Evolutionary conservation across 1,284 basidiomycete genomes (phyloP).

Genomic region (Apiotrichum porosum): DNA sequence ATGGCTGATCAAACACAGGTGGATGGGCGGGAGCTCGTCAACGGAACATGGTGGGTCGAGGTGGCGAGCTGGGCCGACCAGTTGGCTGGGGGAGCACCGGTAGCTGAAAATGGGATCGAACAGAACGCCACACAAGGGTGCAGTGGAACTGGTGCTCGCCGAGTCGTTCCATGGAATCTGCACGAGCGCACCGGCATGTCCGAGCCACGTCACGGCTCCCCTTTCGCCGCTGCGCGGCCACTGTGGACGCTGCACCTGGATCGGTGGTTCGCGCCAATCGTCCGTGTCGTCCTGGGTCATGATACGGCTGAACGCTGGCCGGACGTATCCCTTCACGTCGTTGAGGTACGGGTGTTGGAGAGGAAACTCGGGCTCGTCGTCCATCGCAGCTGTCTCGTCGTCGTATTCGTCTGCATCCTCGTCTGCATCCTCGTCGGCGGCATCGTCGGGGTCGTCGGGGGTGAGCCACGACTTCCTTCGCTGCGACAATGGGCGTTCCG

Average conservation of each 20-base stretch:
- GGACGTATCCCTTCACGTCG: conserved; percentile 21
- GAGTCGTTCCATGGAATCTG: conserved; percentile 35
- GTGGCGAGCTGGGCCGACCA: conserved; percentile 42
- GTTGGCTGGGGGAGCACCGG: conserved; percentile 46
- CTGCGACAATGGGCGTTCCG: too few species aligned
- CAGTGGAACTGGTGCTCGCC: neutral
- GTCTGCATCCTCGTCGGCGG: conserved; percentile 14
- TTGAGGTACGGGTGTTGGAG: conserved; percentile 4
- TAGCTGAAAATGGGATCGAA: conserved; percentile 49
- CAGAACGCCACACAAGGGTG: conserved; percentile 28
- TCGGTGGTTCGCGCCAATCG: conserved; percentile 45
- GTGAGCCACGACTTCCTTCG: neutral
- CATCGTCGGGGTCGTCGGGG: conserved; percentile 7
- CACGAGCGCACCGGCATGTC: conserved; percentile 43
- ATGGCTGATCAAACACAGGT: conserved; percentile 44
- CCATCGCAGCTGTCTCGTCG: conserved; percentile 4
- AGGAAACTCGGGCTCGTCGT: conserved; percentile 4
- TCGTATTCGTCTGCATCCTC: neutral
- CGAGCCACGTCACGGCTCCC: conserved; percentile 42
- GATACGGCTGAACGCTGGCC: conserved; percentile 29
- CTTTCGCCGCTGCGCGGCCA: conserved; percentile 19
- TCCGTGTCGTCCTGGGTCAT: conserved; percentile 34
- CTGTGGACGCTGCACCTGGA: conserved; percentile 32
- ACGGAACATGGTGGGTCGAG: conserved; percentile 43
- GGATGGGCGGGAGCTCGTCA: conserved; percentile 42